These are phyloP conservation scores for Gossypium armourianum DNA, from an alignment of 441 rosid genomes.

Conservation along the genomic window DNA sequence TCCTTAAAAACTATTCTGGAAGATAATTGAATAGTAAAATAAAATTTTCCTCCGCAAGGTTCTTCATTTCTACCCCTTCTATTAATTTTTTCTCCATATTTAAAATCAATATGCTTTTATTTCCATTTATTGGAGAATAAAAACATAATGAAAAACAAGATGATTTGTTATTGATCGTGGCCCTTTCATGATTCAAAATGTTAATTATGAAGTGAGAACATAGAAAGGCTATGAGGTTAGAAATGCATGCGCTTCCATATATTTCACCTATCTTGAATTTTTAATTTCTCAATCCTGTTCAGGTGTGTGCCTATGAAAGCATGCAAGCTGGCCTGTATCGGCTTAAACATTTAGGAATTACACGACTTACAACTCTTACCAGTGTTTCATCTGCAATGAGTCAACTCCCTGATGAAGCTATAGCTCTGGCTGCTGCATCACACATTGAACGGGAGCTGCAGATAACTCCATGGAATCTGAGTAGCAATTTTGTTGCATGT, in stretches of 20 bases:
- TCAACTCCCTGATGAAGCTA: conserved; percentile 92
- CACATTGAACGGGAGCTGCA: conserved; percentile 93
- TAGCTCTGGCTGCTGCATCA: conserved; percentile 93
- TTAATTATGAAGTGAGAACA: neutral
- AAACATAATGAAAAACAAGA: neutral
- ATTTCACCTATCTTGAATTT: neutral
- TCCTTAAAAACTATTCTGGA: neutral
- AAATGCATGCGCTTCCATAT: neutral
- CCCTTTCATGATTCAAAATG: neutral
- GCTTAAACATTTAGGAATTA: conserved; percentile 89
- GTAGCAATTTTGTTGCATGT: conserved; percentile 90
- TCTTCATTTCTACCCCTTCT: neutral
- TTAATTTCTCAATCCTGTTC: conserved; percentile 20
- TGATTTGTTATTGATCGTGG: neutral
- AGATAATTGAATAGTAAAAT: neutral
- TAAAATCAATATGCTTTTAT: neutral
- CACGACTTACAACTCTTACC: conserved; percentile 64
- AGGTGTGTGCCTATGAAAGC: conserved; percentile 96
- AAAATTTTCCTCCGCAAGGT: neutral
- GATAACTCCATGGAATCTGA: conserved; percentile 94
- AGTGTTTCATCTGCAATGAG: conserved; percentile 75
- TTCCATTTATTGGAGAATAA: conserved; percentile 3
- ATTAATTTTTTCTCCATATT: neutral
- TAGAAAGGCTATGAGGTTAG: neutral
- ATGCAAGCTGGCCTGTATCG: conserved; percentile 89